These are phyloP conservation scores for Pythium brachiatum DNA, from an alignment of 352 stramenopile species.

Conservation along the genomic window DNA sequence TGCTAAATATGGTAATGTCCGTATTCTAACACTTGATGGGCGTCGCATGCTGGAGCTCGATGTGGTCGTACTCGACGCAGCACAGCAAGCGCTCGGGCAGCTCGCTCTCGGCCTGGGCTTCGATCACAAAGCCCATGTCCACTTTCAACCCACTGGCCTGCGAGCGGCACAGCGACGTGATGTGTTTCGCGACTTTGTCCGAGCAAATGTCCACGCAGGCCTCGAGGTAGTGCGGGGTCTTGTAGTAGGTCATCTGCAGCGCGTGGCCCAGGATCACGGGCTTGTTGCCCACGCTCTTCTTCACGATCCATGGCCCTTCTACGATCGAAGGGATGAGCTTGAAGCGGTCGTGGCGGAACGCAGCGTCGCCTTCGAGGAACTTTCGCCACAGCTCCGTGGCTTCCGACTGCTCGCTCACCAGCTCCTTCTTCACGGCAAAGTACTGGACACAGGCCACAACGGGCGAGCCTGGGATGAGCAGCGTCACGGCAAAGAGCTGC, in stretches of 20 bases:
- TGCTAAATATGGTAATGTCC: neutral
- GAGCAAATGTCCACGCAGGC: constrained; percentile 76
- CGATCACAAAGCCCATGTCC: constrained; percentile 80
- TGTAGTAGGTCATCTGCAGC: constrained; percentile 61
- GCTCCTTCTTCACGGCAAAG: constrained; percentile 52
- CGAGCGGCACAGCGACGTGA: constrained; percentile 71
- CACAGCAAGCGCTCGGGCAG: constrained; percentile 78
- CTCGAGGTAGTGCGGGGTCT: constrained; percentile 65
- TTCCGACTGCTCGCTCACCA: neutral
- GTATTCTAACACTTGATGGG: constrained; percentile 28
- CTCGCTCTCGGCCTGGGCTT: constrained; percentile 63
- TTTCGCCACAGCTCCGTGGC: constrained; percentile 46
- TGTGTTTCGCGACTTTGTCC: constrained; percentile 69
- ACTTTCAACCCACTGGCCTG: constrained; percentile 64
- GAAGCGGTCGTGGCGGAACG: constrained; percentile 67
- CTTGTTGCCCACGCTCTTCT: constrained; percentile 77
- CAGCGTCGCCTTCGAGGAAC: constrained; percentile 62
- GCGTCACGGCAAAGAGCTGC: constrained; percentile 71
- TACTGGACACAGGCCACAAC: constrained; percentile 73
- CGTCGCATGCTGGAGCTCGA: constrained; percentile 59
- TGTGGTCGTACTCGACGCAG: constrained; percentile 75
- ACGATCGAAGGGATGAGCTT: constrained; percentile 80
- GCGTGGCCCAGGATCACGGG: constrained; percentile 72
- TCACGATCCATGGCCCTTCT: constrained; percentile 78
- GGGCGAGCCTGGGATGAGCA: constrained; percentile 66